These are phyloP conservation scores for Monosporascus ibericus DNA, from an alignment of 2,329 filamentous ascomycete genomes.

Conservation along the genomic window DNA sequence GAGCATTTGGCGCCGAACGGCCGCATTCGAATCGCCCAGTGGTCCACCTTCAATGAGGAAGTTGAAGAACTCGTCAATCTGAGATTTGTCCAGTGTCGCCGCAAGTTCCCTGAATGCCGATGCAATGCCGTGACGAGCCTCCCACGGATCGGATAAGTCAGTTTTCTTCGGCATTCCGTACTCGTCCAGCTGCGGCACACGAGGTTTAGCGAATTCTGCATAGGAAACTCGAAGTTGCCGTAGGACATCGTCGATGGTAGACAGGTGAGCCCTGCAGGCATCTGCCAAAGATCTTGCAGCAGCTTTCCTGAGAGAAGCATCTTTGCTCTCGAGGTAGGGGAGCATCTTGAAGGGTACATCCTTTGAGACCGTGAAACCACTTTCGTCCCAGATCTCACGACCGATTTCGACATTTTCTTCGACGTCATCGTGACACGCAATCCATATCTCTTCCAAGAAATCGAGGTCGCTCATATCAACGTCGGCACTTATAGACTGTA, in stretches of 20 bases:
- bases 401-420: slow-evolving; percentile 81
- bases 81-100: slow-evolving; percentile 57
- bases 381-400: slow-evolving; percentile 91
- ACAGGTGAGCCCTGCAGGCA: slow-evolving; percentile 55
- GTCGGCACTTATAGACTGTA: slow-evolving; percentile 87
- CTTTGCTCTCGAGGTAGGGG: slow-evolving; percentile 72
- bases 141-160: slow-evolving; percentile 85
- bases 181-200: slow-evolving; percentile 77
- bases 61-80: slow-evolving; percentile 71
- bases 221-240: slow-evolving; percentile 65
- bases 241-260: slow-evolving; percentile 57
- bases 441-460: slow-evolving; percentile 87
- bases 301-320: slow-evolving; percentile 75
- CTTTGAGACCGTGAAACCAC: slow-evolving; percentile 64
- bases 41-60: slow-evolving; percentile 85
- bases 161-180: slow-evolving; percentile 92
- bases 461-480: slow-evolving; percentile 84
- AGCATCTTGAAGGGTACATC: slow-evolving; percentile 63
- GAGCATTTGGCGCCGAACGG: slow-evolving; percentile 84
- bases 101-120: slow-evolving; percentile 81
- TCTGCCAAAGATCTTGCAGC: slow-evolving; percentile 78
- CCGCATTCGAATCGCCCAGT: slow-evolving; percentile 71
- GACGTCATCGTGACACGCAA: slow-evolving; percentile 85
- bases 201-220: slow-evolving; percentile 71
- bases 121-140: slow-evolving; percentile 82